Evolutionary conservation across 2,329 filamentous ascomycete genomes (phyloP).

Genomic region (Rutstroemia sp.): DNA sequence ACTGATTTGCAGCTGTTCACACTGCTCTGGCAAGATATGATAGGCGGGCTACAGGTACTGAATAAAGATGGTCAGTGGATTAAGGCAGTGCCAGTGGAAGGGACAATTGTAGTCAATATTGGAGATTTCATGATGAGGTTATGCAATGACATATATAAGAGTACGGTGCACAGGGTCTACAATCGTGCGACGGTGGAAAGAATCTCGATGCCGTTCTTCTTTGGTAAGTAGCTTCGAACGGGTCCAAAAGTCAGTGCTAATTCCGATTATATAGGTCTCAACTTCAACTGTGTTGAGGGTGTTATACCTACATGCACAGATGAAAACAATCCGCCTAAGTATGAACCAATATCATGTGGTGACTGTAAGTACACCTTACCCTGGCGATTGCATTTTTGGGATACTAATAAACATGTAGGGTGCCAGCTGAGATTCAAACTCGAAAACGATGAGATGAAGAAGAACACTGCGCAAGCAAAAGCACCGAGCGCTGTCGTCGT

Average conservation of each 20-base stretch:
- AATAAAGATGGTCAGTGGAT: slow-evolving; percentile 38
- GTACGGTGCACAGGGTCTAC: slow-evolving; percentile 44
- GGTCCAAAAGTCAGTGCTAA: not conserved
- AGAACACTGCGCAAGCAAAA: slow-evolving; percentile 12
- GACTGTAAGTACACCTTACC: slow-evolving; percentile 30
- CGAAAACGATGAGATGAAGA: slow-evolving; percentile 23
- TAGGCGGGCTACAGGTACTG: slow-evolving; percentile 37
- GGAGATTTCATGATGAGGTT: slow-evolving; percentile 45
- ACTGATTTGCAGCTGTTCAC: slow-evolving; percentile 43
- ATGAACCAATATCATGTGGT: slow-evolving; percentile 44
- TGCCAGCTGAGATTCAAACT: slow-evolving; percentile 27
- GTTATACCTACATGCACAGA: slow-evolving; percentile 42
- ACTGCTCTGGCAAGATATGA: slow-evolving; percentile 40
- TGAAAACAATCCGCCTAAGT: slow-evolving; percentile 39
- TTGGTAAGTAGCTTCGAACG: slow-evolving; percentile 30
- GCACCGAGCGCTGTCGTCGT: slow-evolving; percentile 25
- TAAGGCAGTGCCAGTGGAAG: slow-evolving; percentile 36
- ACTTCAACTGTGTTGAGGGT: slow-evolving; percentile 42
- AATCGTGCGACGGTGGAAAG: slow-evolving; percentile 35
- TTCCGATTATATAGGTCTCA: slow-evolving; percentile 32
- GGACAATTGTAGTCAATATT: slow-evolving; percentile 44
- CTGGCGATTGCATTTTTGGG: too few species aligned
- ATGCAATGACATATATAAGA: slow-evolving; percentile 42
- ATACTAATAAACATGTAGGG: slow-evolving; percentile 16
- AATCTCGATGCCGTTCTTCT: slow-evolving; percentile 50